Base-by-base conservation (phyloP, 1,284 basidiomycete genomes). In the Rhodotorula sp. region DNA sequence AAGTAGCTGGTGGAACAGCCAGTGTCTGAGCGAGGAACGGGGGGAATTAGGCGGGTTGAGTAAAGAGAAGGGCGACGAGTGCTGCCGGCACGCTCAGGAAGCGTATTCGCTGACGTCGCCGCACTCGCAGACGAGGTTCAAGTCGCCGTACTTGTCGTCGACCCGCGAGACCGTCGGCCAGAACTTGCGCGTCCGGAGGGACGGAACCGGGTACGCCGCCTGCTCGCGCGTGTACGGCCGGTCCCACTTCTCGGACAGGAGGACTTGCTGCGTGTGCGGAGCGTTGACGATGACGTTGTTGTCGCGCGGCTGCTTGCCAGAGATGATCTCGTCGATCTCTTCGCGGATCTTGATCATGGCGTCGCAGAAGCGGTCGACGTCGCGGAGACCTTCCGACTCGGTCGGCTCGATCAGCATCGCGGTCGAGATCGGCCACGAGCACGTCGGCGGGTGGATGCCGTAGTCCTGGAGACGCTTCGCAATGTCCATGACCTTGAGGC, bases 281-380 rank as follows among this genome's bases (percentile, higher is more conserved):
- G 96, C 93, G 79, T 97, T 94, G 83, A 90, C 94, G 77, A 99
- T 85, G 56, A 97, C 82, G 81, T 98, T 98, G 83, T 92, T 91
- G 75, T 91, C 90, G 80, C 86, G 89, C 5, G 92, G 90, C 80
- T 94, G 91, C 79, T 89, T 90, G 65, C 94, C 95, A 21, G 86
- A 84, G 60, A 91, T 87, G 78, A 99, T 87, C 73, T 96, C 92
- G 75, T 96, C 90, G 1, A 89, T 92, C 82, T 99, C 96, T 76
- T 88, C 85, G 65, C 94, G 90, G 78, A 99, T 99, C 75, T 91
- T 87, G 76, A 99, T 95, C 90, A 98, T 94, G 10, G 96, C 95
- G 77, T 97, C 92, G 82, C 93, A 93, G 85, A 97, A 96, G 78
- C 90, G 87, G 80, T 97, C 92, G 67, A 97, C 86, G 82, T 97